Evolutionary conservation across 2,329 filamentous ascomycete species (phyloP).

Genomic region (Colletotrichum cereale): DNA sequence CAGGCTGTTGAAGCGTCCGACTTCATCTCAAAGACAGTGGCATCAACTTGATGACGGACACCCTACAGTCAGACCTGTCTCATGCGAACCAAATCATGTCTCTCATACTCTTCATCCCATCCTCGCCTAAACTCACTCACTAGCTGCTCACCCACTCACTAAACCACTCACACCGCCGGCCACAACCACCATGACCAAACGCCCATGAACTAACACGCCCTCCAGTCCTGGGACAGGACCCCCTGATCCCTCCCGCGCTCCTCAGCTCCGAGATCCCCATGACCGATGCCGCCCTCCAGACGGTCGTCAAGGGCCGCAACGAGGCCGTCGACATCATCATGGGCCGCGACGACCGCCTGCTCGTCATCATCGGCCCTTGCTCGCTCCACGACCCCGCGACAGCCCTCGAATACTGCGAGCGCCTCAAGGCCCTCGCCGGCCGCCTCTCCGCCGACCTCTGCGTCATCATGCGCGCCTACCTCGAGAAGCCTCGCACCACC

Average conservation of each 20-base stretch:
- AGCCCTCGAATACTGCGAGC: conserved; percentile 88
- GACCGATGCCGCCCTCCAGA: conserved; percentile 71
- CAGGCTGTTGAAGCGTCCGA: not conserved
- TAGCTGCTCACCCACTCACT: not conserved
- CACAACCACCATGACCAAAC: conserved; percentile 42
- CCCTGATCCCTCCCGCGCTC: conserved; percentile 88
- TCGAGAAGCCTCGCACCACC: conserved; percentile 98
- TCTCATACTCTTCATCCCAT: not conserved
- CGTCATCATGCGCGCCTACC: conserved; percentile 98
- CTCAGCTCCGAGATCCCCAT: conserved; percentile 88
- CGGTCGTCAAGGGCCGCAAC: conserved; percentile 78
- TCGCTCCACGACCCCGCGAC: conserved; percentile 94
- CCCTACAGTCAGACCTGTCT: not conserved
- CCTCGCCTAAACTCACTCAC: not conserved
- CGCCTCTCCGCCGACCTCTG: conserved; percentile 86
- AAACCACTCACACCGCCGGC: not conserved
- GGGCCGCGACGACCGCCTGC: conserved; percentile 84
- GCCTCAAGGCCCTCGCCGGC: conserved; percentile 81
- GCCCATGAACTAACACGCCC: conserved; percentile 43
- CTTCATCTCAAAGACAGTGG: not conserved
- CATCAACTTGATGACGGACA: not conserved
- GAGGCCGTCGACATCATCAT: conserved; percentile 81
- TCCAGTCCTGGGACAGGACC: conserved; percentile 91
- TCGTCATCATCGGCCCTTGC: conserved; percentile 96
- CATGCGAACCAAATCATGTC: not conserved